Percentiles rank a stretch among this genome's conserved stretches.
phyloP scores from a whole-genome alignment of 176 grass and related monocot genomes.

The Oryza meridionalis region DNA sequence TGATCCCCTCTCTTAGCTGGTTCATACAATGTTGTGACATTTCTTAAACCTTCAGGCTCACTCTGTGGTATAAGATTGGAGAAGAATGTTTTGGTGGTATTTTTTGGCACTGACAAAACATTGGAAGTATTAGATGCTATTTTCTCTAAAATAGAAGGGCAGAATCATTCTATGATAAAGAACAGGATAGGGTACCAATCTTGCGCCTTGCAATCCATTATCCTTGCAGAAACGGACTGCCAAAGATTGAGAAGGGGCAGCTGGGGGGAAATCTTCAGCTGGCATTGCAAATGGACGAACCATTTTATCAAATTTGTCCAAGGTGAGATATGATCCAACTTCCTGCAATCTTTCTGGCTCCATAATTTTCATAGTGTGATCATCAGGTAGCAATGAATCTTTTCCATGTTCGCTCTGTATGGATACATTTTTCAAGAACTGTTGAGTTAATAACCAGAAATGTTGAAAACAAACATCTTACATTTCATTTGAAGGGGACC shows the following conservation, averaged over 20 bases:
- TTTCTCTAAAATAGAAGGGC: neutral
- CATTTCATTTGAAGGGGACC: slow-evolving; percentile 27
- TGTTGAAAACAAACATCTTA: slow-evolving; percentile 1
- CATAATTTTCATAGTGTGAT: slow-evolving; percentile 87
- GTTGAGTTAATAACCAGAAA: slow-evolving; percentile 5
- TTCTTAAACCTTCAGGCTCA: neutral
- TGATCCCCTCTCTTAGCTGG: no score
- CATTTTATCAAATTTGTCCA: slow-evolving; percentile 97
- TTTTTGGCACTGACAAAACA: neutral
- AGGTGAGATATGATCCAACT: slow-evolving; percentile 73
- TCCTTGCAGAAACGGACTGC: slow-evolving; percentile 73
- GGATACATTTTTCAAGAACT: slow-evolving; percentile 34
- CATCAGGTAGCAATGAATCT: slow-evolving; percentile 67
- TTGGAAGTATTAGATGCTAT: neutral
- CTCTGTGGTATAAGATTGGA: neutral
- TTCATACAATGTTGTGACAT: neutral
- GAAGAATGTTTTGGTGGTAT: neutral
- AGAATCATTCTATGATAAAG: slow-evolving; percentile 42
- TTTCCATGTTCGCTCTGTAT: slow-evolving; percentile 53
- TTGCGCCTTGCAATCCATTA: slow-evolving; percentile 52
- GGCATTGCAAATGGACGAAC: slow-evolving; percentile 88
- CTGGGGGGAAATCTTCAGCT: slow-evolving; percentile 87
- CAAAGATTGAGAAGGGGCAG: slow-evolving; percentile 59
- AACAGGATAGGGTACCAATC: slow-evolving; percentile 62
- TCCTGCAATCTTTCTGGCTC: slow-evolving; percentile 88